These are phyloP conservation scores for Telfairia occidentalis DNA, from an alignment of 331 rosid species.

Conservation along the genomic window DNA sequence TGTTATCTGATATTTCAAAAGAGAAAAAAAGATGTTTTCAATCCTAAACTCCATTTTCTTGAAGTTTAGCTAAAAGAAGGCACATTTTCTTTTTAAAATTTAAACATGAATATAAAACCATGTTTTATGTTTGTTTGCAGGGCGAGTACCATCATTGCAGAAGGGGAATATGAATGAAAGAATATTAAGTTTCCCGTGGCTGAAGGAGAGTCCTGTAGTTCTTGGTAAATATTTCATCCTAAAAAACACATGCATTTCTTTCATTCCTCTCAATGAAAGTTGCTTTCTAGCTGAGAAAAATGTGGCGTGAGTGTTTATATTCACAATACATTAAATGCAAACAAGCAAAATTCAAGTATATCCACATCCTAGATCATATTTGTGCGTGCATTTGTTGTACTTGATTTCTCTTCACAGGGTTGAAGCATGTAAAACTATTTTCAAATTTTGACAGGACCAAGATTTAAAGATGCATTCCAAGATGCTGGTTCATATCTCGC, in stretches of 20 bases:
- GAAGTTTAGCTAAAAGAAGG: not conserved
- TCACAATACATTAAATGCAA: not conserved
- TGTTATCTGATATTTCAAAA: not conserved
- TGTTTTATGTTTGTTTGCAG: constrained; percentile 30
- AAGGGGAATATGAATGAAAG: constrained; percentile 77
- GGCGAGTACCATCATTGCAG: constrained; percentile 73
- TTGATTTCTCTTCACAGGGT: constrained; percentile 14
- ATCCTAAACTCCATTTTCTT: not conserved
- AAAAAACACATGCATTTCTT: not conserved
- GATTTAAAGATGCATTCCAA: constrained; percentile 93
- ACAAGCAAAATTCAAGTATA: not conserved
- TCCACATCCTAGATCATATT: not conserved
- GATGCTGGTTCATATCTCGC: constrained; percentile 75
- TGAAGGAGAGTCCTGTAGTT: constrained; percentile 71
- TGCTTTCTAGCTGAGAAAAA: not conserved
- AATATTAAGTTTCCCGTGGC: constrained; percentile 81
- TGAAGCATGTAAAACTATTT: constrained; percentile 12
- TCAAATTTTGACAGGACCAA: constrained; percentile 47
- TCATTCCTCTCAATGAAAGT: not conserved
- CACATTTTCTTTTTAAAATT: not conserved
- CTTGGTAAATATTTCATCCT: constrained; percentile 44
- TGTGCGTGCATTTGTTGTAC: constrained; percentile 14
- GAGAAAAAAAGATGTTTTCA: not conserved
- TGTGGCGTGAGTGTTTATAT: not conserved
- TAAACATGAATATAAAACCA: not conserved